phyloP scores from a whole-genome alignment of 345 rosid species.

The Raphanus raphanistrum region DNA sequence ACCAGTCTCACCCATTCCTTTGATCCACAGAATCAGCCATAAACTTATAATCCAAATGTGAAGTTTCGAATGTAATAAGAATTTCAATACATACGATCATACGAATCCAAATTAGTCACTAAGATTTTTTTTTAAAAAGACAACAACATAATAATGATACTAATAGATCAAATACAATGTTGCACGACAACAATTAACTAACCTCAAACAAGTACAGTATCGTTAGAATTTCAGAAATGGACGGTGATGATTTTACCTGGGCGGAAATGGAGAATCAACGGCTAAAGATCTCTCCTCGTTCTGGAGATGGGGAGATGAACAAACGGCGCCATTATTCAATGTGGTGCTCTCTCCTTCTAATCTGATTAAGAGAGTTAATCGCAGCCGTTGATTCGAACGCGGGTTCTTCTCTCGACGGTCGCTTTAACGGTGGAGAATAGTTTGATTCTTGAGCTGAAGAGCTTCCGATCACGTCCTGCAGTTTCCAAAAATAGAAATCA shows the following conservation, averaged over 20 bases:
- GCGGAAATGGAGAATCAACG: slow-evolving; percentile 30
- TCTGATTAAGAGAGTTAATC: slow-evolving; percentile 39
- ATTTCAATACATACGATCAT: background rate
- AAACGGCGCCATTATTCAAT: slow-evolving; percentile 30
- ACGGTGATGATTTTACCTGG: slow-evolving; percentile 6
- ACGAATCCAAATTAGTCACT: background rate
- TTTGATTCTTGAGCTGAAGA: slow-evolving; percentile 46
- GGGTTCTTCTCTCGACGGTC: slow-evolving; percentile 13
- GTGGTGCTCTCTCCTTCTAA: slow-evolving; percentile 36
- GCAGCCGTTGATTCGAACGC: slow-evolving; percentile 47
- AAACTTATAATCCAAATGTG: background rate
- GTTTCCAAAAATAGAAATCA: background rate
- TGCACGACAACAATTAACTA: background rate
- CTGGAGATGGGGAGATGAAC: slow-evolving; percentile 24
- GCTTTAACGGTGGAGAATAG: slow-evolving; percentile 33
- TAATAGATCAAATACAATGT: slow-evolving; percentile 9
- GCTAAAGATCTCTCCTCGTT: slow-evolving; percentile 45
- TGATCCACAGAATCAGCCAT: slow-evolving; percentile 9
- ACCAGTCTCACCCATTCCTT: slow-evolving; percentile 16
- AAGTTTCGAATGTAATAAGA: background rate
- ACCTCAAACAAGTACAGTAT: slow-evolving; percentile 27
- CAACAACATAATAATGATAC: slow-evolving; percentile 2
- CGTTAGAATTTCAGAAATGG: slow-evolving; percentile 25
- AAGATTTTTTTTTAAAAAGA: background rate
- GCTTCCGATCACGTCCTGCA: slow-evolving; percentile 60